Percentiles rank a stretch among this genome's conserved stretches.
These are phyloP conservation scores for Daucus carota DNA, from an alignment of 129 eudicot genomes.

Conservation along the genomic window DH1_v3.0 NC_030381.2:24727501-24728000, in stretches of 20 bases:
- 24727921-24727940: not conserved
- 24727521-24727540: slow-evolving; percentile 19
- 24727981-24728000: not conserved
- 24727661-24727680: slow-evolving; percentile 27
- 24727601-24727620: slow-evolving; percentile 65
- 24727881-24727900: not conserved
- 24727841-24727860: too few relatives aligned
- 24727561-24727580: slow-evolving; percentile 8
- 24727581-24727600: slow-evolving; percentile 44
- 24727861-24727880: not conserved
- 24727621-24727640: slow-evolving; percentile 41
- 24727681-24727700: slow-evolving; percentile 30
- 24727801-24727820: not conserved
- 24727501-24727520: slow-evolving; percentile 27
- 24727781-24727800: not conserved
- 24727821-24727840: too few relatives aligned
- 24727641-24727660: slow-evolving; percentile 20
- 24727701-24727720: not conserved
- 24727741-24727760: not conserved
- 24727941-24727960: not conserved
- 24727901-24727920: not conserved
- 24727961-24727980: not conserved
- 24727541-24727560: slow-evolving; percentile 1
- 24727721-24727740: not conserved
- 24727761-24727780: not conserved